A percentile compares a stretch with the other conserved stretches of the same genome.
Conservation (phyloP, 257 asterid species). For the Scutellaria minor region DNA sequence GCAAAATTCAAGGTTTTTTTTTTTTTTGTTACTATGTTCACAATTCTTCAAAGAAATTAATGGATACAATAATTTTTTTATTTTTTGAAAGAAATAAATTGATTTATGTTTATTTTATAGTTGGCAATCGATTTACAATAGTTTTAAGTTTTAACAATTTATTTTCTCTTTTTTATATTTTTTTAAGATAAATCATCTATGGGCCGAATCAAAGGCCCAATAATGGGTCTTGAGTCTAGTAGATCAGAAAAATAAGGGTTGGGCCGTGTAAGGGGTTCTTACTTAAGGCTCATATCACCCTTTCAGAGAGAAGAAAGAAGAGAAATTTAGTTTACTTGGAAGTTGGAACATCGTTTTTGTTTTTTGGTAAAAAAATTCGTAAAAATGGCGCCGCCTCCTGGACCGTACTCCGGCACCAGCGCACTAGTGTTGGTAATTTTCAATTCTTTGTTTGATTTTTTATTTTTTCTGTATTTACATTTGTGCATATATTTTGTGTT, state of each 20-base stretch:
- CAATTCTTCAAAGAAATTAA: background rate
- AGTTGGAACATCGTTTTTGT: background rate
- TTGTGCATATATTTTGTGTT: background rate
- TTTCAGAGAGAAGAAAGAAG: too few relatives aligned
- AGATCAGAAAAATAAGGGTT: background rate
- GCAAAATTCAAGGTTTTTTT: too few relatives aligned
- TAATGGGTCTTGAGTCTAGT: background rate
- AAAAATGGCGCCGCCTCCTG: constrained; percentile 54
- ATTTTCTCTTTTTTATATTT: background rate
- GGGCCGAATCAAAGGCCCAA: background rate
- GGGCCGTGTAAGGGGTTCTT: background rate
- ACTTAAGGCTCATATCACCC: too few relatives aligned
- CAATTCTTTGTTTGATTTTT: constrained; percentile 26
- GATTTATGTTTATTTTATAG: too few relatives aligned
- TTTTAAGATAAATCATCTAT: too few relatives aligned
- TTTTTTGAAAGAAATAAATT: too few relatives aligned
- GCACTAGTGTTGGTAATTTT: constrained; percentile 48
- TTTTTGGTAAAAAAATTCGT: background rate
- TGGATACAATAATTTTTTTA: too few relatives aligned
- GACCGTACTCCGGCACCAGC: constrained; percentile 55
- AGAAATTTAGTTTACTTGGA: too few relatives aligned
- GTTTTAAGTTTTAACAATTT: too few relatives aligned
- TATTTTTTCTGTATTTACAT: background rate
- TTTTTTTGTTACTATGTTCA: too few relatives aligned
- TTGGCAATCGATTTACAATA: too few relatives aligned